phyloP scores from a whole-genome alignment of 352 stramenopile species.

The Globisporangium cylindrosporum region DNA sequence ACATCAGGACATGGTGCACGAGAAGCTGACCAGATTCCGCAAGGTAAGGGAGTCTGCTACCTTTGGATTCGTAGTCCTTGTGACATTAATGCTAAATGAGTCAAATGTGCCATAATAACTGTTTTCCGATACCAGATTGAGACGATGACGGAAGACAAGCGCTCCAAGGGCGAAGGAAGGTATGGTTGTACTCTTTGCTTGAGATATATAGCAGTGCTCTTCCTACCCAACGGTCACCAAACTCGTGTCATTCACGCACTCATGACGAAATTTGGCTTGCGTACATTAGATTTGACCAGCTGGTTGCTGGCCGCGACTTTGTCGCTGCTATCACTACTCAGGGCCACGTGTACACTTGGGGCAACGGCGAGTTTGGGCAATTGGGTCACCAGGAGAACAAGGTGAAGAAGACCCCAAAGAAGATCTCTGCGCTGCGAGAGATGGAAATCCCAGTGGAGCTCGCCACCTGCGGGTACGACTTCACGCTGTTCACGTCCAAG shows the following conservation, averaged over 20 bases:
- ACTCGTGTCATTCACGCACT: not conserved
- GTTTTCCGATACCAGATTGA: constrained; percentile 37
- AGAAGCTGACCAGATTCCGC: constrained; percentile 76
- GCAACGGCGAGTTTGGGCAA: constrained; percentile 72
- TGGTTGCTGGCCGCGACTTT: constrained; percentile 62
- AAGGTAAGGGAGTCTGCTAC: constrained; percentile 30
- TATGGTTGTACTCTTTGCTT: constrained; percentile 15
- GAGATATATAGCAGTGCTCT: not conserved
- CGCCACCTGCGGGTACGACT: constrained; percentile 57
- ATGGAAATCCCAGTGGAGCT: constrained; percentile 69
- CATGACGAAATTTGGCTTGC: constrained; percentile 4
- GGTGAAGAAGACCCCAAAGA: constrained; percentile 83
- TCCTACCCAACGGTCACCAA: not conserved
- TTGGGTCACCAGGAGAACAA: constrained; percentile 85
- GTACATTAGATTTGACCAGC: constrained; percentile 43
- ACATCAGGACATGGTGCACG: constrained; percentile 74
- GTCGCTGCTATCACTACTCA: constrained; percentile 48
- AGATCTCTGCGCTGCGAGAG: constrained; percentile 79
- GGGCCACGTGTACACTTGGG: constrained; percentile 79
- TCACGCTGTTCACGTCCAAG: constrained; percentile 69
- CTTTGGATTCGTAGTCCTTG: not conserved
- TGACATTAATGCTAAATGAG: not conserved
- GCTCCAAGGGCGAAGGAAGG: constrained; percentile 71
- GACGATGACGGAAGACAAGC: constrained; percentile 68
- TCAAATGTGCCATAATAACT: not conserved